Conservation (phyloP, 2,329 filamentous ascomycete species). For the Phialophora chinensis region DNA sequence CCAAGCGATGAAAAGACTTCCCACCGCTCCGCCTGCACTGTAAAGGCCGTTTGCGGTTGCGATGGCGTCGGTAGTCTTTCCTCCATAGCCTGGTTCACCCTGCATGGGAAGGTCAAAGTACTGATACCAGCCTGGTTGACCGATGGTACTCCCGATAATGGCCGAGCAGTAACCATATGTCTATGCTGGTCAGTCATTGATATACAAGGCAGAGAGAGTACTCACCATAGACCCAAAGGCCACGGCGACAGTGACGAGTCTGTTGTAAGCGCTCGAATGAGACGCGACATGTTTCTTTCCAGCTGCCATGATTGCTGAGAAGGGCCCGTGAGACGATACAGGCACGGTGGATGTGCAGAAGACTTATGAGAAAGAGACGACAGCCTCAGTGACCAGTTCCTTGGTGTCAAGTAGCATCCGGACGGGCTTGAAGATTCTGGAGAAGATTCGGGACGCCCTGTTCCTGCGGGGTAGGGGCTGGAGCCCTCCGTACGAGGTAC, state of each 20-base stretch:
- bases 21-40: slow-evolving; percentile 51
- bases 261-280: slow-evolving; percentile 48
- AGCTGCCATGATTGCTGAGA: slow-evolving; percentile 22
- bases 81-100: slow-evolving; percentile 49
- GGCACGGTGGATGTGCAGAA: background rate
- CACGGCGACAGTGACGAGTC: slow-evolving; percentile 48
- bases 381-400: background rate
- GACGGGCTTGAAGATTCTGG: slow-evolving; percentile 1
- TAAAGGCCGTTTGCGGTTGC: slow-evolving; percentile 55
- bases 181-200: slow-evolving; percentile 14
- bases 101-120: slow-evolving; percentile 50
- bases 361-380: background rate
- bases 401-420: background rate
- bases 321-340: background rate
- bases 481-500: background rate
- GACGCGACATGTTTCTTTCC: slow-evolving; percentile 23
- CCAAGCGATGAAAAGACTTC: slow-evolving; percentile 37
- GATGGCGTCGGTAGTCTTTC: slow-evolving; percentile 51
- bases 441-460: background rate
- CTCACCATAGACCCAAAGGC: slow-evolving; percentile 50
- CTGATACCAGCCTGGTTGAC: slow-evolving; percentile 54
- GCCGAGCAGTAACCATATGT: slow-evolving; percentile 44
- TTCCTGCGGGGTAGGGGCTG: slow-evolving; percentile 9
- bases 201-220: background rate
- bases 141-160: slow-evolving; percentile 54